Evolutionary conservation across 495 filamentous ascomycete genomes (phyloP).

Genomic region (Staphylotrichum tortipilum): DNA sequence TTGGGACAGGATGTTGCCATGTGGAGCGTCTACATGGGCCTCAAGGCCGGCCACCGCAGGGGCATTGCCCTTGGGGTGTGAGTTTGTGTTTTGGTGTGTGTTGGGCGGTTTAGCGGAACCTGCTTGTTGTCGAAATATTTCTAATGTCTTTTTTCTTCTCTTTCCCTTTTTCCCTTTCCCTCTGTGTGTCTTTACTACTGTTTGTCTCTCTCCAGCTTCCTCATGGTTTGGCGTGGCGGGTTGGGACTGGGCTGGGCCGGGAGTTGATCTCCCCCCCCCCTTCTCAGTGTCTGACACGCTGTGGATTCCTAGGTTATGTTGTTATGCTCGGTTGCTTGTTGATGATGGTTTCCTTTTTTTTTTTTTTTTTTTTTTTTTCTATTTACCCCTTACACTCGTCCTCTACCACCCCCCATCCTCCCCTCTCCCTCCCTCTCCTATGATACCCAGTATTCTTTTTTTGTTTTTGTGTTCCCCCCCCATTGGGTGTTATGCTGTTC

Average conservation of each 20-base stretch:
- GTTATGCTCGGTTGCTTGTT: no score
- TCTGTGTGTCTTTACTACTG: no score
- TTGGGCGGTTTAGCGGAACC: neutral
- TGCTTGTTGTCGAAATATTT: no score
- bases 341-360: no score
- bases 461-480: neutral
- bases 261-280: no score
- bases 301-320: neutral
- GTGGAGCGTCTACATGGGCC: constrained; percentile 25
- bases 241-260: no score
- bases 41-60: constrained; percentile 22
- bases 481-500: neutral
- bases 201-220: no score
- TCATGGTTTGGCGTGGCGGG: no score
- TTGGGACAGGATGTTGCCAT: constrained; percentile 24
- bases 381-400: no score
- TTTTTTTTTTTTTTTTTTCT: neutral
- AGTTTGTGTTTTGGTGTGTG: neutral
- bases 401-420: neutral
- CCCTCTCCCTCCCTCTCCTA: constrained; percentile 4
- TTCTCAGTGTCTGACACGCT: no score
- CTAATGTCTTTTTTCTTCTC: no score
- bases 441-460: constrained; percentile 17
- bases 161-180: no score
- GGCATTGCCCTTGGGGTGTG: constrained; percentile 21